Evolutionary conservation across 192 early-diverging fungal species (phyloP).

Genomic region (Entophlyctis helioformis): DNA sequence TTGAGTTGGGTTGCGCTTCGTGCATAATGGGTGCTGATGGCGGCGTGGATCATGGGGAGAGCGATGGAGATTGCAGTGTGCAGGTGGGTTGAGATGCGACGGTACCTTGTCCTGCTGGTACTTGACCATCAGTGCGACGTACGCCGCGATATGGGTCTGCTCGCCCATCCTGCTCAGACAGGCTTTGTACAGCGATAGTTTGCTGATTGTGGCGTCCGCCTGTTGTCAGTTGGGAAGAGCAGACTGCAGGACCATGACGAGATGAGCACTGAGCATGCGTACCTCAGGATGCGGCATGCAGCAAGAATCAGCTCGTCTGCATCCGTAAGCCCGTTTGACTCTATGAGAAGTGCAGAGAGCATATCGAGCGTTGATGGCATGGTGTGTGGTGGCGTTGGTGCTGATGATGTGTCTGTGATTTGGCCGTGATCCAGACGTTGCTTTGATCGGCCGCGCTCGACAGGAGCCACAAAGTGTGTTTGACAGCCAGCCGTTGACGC

Average conservation of each 20-base stretch:
- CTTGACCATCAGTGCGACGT: constrained; percentile 10
- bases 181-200: constrained; percentile 14
- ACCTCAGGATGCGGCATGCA: constrained; percentile 21
- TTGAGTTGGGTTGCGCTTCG: no score
- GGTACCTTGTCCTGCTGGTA: constrained; percentile 23
- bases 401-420: neutral
- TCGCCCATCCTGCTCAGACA: constrained; percentile 9
- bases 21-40: no score
- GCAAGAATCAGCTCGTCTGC: constrained; percentile 17
- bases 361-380: no score
- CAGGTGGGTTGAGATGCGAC: no score
- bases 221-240: neutral
- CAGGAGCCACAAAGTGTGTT: no score
- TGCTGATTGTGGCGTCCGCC: constrained; percentile 9
- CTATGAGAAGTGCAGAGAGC: neutral
- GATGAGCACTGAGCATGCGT: no score
- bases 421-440: no score
- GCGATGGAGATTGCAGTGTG: no score
- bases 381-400: no score
- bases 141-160: neutral
- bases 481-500: no score
- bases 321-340: constrained; percentile 4
- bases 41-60: no score
- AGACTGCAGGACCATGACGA: neutral
- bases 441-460: no score